phyloP scores from a whole-genome alignment of 2,329 filamentous ascomycete species.

The Pseudogymnoascus sp. region DNA sequence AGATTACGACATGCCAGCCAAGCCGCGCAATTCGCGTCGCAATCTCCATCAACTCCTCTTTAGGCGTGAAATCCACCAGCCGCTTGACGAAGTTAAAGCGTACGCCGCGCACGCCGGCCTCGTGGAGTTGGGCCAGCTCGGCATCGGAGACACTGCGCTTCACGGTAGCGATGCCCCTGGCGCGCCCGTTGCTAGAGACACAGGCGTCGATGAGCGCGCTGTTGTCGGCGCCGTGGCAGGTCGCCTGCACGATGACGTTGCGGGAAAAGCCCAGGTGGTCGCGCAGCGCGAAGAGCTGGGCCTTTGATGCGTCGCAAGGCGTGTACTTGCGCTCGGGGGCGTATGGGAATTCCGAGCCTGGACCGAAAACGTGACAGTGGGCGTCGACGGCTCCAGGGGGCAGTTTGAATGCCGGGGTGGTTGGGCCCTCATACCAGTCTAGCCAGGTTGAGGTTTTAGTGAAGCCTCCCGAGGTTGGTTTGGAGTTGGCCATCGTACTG shows the following conservation, averaged over 20 bases:
- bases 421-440: background rate
- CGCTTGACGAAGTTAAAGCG: slow-evolving; percentile 32
- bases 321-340: background rate
- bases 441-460: background rate
- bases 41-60: slow-evolving; percentile 32
- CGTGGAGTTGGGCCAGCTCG: slow-evolving; percentile 23
- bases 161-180: background rate
- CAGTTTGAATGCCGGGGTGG: background rate
- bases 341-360: background rate
- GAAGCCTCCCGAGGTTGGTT: slow-evolving; percentile 59
- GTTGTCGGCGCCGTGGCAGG: background rate
- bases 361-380: background rate
- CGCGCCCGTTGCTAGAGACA: background rate
- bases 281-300: background rate
- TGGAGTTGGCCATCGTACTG: slow-evolving; percentile 55
- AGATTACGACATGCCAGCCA: slow-evolving; percentile 23
- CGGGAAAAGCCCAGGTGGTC: background rate
- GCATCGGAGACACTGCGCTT: slow-evolving; percentile 10
- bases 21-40: slow-evolving; percentile 29
- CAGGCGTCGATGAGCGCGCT: background rate
- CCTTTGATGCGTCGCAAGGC: background rate
- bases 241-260: background rate
- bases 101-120: slow-evolving; percentile 29
- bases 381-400: background rate
- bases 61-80: background rate